phyloP scores from a whole-genome alignment of 345 rosid species.

The Eucalyptus viminalis region DNA sequence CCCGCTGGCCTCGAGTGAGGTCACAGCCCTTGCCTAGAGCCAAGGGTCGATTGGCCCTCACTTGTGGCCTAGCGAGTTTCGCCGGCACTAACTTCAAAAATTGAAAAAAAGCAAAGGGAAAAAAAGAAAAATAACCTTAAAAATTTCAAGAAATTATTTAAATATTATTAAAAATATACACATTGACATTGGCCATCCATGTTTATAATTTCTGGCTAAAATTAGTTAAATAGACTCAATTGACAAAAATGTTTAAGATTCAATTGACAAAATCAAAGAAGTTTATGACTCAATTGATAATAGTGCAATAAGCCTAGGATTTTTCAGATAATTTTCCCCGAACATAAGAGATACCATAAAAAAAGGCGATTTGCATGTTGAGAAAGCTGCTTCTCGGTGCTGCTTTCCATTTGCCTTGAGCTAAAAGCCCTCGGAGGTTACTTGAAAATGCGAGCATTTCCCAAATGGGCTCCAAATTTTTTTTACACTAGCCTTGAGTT shows the following conservation, averaged over 20 bases:
- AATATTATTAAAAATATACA: no score
- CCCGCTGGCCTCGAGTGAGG: accelerated
- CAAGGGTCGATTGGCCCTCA: no score
- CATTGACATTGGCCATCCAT: accelerated
- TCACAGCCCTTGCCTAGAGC: accelerated
- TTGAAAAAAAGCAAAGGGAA: no score
- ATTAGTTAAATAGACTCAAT: accelerated
- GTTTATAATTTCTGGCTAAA: accelerated
- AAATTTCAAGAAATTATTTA: no score
- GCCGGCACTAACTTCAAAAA: no score
- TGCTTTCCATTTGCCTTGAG: background rate
- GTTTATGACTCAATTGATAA: no score
- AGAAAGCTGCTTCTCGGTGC: background rate
- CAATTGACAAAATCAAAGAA: no score
- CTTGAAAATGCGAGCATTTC: background rate
- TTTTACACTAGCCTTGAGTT: background rate
- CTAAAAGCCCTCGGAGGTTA: background rate
- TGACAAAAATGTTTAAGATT: no score
- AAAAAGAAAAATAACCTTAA: no score
- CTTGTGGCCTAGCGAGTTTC: accelerated
- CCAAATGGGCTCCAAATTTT: background rate
- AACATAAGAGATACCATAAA: background rate
- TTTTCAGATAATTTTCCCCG: accelerated
- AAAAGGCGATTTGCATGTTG: no score
- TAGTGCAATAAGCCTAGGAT: accelerated